phyloP scores from a whole-genome alignment of 139 green algal species.

The Volvox reticuliferus region DNA sequence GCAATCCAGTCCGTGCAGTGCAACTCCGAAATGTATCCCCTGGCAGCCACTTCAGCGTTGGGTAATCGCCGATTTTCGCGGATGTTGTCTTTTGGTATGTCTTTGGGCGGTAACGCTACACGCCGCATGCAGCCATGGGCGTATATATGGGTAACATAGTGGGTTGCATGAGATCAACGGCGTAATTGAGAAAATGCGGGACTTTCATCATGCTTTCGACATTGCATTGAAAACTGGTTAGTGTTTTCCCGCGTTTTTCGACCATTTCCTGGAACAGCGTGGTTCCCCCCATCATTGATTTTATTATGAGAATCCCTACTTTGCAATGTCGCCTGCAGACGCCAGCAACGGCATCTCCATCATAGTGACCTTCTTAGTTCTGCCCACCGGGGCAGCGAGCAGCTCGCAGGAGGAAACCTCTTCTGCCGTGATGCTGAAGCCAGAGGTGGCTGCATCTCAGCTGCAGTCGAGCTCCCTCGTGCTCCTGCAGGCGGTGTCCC shows the following conservation, averaged over 20 bases:
- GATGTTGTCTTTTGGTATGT: background rate
- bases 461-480: background rate
- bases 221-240: background rate
- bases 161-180: background rate
- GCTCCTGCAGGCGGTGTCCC: background rate
- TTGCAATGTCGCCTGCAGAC: background rate
- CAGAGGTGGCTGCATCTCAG: background rate
- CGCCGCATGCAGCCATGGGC: too few relatives aligned
- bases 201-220: background rate
- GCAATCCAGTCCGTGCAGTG: background rate
- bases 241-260: background rate
- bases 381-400: background rate
- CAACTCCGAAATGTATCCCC: background rate
- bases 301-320: background rate
- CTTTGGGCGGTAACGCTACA: background rate
- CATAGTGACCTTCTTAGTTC: background rate
- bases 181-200: background rate
- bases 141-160: too few relatives aligned
- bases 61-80: background rate
- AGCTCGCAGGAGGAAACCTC: background rate
- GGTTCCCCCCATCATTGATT: too few relatives aligned
- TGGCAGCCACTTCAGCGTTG: background rate
- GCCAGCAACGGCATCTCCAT: background rate
- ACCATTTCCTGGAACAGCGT: too few relatives aligned
- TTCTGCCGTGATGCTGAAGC: background rate